phyloP scores from a whole-genome alignment of 495 filamentous ascomycete species.

The Penicillium bovifimosum region DNA sequence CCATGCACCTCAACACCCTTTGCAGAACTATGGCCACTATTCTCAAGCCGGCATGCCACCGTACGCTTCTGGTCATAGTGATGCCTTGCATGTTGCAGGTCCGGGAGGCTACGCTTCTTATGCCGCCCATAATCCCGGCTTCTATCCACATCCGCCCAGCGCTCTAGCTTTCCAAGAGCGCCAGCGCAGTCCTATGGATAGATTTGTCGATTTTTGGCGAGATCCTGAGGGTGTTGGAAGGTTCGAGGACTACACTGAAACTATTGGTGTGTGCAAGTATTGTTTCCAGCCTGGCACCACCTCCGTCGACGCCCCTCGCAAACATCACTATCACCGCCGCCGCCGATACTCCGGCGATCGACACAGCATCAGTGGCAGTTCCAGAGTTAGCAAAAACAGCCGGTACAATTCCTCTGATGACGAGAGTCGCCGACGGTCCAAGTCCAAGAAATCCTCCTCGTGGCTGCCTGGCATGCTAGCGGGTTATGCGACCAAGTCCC shows the following conservation, averaged over 20 bases:
- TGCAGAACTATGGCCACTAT: slow-evolving; percentile 28
- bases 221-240: slow-evolving; percentile 62
- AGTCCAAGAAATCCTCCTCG: slow-evolving; percentile 35
- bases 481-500: slow-evolving; percentile 49
- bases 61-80: slow-evolving; percentile 31
- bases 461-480: slow-evolving; percentile 52
- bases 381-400: slow-evolving; percentile 50
- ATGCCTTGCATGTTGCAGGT: slow-evolving; percentile 43
- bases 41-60: slow-evolving; percentile 23
- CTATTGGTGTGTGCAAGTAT: slow-evolving; percentile 61
- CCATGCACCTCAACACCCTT: slow-evolving; percentile 24
- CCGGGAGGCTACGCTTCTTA: slow-evolving; percentile 38
- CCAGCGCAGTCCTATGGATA: slow-evolving; percentile 50
- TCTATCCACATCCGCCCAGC: slow-evolving; percentile 20
- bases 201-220: slow-evolving; percentile 59
- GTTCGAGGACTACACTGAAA: slow-evolving; percentile 70
- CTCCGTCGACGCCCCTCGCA: slow-evolving; percentile 58
- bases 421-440: slow-evolving; percentile 42
- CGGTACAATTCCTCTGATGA: slow-evolving; percentile 55
- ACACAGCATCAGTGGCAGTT: slow-evolving; percentile 33
- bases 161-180: slow-evolving; percentile 41
- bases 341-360: slow-evolving; percentile 42
- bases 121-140: slow-evolving; percentile 23
- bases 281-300: slow-evolving; percentile 62
- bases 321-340: slow-evolving; percentile 50